phyloP scores from a whole-genome alignment of 2,329 filamentous ascomycete genomes.

The Aspergillus fischeri region DNA sequence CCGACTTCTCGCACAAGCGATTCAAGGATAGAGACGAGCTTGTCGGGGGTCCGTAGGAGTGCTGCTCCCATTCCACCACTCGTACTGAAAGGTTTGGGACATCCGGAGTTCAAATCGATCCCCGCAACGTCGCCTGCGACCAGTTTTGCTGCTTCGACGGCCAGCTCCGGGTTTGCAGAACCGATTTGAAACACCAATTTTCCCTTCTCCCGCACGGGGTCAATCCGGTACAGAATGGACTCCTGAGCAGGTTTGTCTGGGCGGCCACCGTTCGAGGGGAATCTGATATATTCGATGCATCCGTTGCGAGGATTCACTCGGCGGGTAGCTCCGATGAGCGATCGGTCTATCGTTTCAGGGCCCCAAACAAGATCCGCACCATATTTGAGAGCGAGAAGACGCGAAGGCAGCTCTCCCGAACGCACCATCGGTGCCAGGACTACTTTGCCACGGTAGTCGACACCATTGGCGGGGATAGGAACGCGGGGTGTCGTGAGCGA shows the following conservation, averaged over 20 bases:
- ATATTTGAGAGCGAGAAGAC: conserved; percentile 85
- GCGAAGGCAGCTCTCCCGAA: conserved; percentile 89
- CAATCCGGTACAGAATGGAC: conserved; percentile 77
- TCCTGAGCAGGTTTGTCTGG: conserved; percentile 41
- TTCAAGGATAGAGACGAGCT: conserved; percentile 75
- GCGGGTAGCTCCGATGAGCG: conserved; percentile 82
- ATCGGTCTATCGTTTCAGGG: conserved; percentile 88
- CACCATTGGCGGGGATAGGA: conserved; percentile 79
- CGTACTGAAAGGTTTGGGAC: conserved; percentile 94
- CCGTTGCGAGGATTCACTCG: conserved; percentile 70
- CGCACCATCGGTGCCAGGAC: conserved; percentile 98
- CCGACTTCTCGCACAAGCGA: conserved; percentile 76
- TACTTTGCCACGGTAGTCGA: conserved; percentile 89
- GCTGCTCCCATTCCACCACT: conserved; percentile 93
- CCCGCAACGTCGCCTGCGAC: conserved; percentile 85
- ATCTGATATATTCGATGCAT: conserved; percentile 79
- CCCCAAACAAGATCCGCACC: conserved; percentile 98
- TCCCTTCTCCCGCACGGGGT: conserved; percentile 69
- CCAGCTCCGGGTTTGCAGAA: conserved; percentile 74
- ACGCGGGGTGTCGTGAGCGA: conserved; percentile 55
- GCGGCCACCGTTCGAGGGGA: conserved; percentile 63
- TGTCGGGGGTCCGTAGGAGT: conserved; percentile 78
- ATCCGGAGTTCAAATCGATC: conserved; percentile 97
- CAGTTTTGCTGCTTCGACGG: conserved; percentile 77
- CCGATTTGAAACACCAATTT: conserved; percentile 89